phyloP scores from a whole-genome alignment of 1,139 yeast genomes.

The Taphrina wiesneri region DNA sequence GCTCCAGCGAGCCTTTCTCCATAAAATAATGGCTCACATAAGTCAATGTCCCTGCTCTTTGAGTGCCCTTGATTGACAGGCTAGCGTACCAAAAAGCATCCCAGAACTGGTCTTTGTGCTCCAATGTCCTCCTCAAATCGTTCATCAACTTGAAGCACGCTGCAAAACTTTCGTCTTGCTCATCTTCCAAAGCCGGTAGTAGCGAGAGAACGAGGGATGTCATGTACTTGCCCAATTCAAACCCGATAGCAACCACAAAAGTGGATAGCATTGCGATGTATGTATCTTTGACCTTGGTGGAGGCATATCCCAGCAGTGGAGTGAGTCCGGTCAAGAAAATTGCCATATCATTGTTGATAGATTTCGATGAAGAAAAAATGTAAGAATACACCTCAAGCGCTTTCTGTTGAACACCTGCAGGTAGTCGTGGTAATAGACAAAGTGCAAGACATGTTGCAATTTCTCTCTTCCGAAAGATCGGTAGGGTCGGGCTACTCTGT shows the following conservation, averaged over 20 bases:
- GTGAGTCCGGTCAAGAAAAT: slow-evolving; percentile 89
- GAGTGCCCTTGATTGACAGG: slow-evolving; percentile 58
- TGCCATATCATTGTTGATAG: slow-evolving; percentile 55
- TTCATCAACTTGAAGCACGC: slow-evolving; percentile 64
- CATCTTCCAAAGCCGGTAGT: slow-evolving; percentile 89
- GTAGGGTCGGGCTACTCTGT: slow-evolving; percentile 40
- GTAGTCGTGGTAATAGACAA: slow-evolving; percentile 76
- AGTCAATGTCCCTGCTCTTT: slow-evolving; percentile 49
- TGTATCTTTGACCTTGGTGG: slow-evolving; percentile 68
- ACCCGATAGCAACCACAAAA: slow-evolving; percentile 57
- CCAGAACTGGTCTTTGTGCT: slow-evolving; percentile 82
- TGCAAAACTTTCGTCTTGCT: slow-evolving; percentile 75
- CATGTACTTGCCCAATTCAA: slow-evolving; percentile 57
- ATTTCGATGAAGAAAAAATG: slow-evolving; percentile 60
- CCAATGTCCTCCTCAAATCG: slow-evolving; percentile 54
- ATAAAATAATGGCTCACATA: neutral
- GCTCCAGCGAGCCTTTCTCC: neutral
- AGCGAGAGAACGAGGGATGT: slow-evolving; percentile 73
- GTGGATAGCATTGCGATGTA: slow-evolving; percentile 62
- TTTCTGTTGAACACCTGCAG: slow-evolving; percentile 94
- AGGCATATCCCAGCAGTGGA: slow-evolving; percentile 82
- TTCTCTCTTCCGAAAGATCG: slow-evolving; percentile 54
- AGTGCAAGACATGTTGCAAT: slow-evolving; percentile 51
- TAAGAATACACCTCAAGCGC: slow-evolving; percentile 72
- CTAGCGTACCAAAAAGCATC: slow-evolving; percentile 71